A percentile compares a stretch with the other conserved stretches of the same genome.
Conservation (phyloP, 192 early-diverging fungal species). For the Neocallimastix lanati region DNA sequence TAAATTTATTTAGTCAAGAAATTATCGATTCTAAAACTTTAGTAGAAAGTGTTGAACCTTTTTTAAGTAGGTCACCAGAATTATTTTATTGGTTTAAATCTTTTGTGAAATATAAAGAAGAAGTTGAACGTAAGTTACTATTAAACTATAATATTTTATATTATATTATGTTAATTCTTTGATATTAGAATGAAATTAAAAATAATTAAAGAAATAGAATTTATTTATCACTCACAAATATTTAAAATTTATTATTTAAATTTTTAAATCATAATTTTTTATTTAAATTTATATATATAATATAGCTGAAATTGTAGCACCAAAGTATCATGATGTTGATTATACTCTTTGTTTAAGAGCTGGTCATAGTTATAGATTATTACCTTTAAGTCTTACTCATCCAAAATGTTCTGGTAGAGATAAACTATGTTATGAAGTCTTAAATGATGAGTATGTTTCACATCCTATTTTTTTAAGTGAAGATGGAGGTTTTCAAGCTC, state of each 20-base stretch:
- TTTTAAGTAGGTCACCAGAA: conserved; percentile 62
- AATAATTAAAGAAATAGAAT: too few relatives aligned
- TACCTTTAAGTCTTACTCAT: conserved; percentile 17
- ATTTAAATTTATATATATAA: too few relatives aligned
- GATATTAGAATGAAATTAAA: too few relatives aligned
- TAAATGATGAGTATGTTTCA: conserved; percentile 92
- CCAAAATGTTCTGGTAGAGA: conserved; percentile 81
- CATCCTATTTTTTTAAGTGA: conserved; percentile 85
- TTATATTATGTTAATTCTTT: too few relatives aligned
- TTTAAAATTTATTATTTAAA: too few relatives aligned
- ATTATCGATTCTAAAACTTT: conserved; percentile 69
- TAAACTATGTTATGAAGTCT: conserved; percentile 70
- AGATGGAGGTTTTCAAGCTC: conserved; percentile 70
- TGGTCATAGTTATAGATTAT: conserved; percentile 53
- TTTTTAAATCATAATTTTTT: too few relatives aligned
- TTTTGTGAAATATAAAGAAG: conserved; percentile 65
- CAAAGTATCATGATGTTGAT: conserved; percentile 41
- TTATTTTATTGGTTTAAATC: conserved; percentile 90
- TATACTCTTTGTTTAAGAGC: conserved; percentile 28
- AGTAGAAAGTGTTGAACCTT: conserved; percentile 68
- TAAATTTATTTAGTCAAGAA: conserved; percentile 88
- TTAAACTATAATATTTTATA: too few relatives aligned
- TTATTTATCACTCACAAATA: too few relatives aligned
- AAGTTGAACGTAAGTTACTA: conserved; percentile 31
- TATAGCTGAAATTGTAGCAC: conserved; percentile 36